phyloP scores from a whole-genome alignment of 345 rosid species.

The Sisymbrium irio region DNA sequence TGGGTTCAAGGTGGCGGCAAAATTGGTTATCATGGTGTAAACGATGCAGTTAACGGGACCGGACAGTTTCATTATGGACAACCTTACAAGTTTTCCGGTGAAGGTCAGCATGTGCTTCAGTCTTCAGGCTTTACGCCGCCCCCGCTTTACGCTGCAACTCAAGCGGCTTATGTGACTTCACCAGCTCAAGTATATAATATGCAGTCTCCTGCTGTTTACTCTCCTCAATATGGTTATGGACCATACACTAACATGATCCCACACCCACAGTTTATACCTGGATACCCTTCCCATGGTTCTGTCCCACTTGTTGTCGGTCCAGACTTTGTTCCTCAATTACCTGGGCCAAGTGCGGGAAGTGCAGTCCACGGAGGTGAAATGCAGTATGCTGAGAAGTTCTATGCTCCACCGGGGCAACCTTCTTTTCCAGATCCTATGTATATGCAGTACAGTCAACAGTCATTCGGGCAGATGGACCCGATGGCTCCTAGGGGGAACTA shows the following conservation, averaged over 20 bases:
- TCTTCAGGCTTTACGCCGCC: slow-evolving; percentile 53
- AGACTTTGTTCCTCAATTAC: slow-evolving; percentile 36
- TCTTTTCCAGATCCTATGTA: slow-evolving; percentile 43
- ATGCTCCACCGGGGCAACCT: slow-evolving; percentile 51
- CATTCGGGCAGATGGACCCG: slow-evolving; percentile 45
- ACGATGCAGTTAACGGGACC: slow-evolving; percentile 25
- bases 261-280: slow-evolving; percentile 43
- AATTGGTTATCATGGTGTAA: slow-evolving; percentile 31
- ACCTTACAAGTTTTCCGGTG: no score
- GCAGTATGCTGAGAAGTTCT: slow-evolving; percentile 45
- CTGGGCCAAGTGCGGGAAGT: slow-evolving; percentile 44
- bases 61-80: slow-evolving; percentile 37
- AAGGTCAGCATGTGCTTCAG: slow-evolving; percentile 45
- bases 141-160: slow-evolving; percentile 39
- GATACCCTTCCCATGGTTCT: slow-evolving; percentile 47
- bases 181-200: slow-evolving; percentile 43
- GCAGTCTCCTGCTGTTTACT: slow-evolving; percentile 36
- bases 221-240: slow-evolving; percentile 51
- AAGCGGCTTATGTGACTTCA: slow-evolving; percentile 40
- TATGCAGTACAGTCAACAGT: slow-evolving; percentile 49
- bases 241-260: slow-evolving; percentile 37
- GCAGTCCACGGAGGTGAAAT: slow-evolving; percentile 42
- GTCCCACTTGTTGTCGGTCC: slow-evolving; percentile 41
- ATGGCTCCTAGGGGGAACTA: slow-evolving; percentile 35
- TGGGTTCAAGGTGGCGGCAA: slow-evolving; percentile 40